Evolutionary conservation across 1,284 basidiomycete species (phyloP).

Genomic region (Microbotryum intermedium): DNA sequence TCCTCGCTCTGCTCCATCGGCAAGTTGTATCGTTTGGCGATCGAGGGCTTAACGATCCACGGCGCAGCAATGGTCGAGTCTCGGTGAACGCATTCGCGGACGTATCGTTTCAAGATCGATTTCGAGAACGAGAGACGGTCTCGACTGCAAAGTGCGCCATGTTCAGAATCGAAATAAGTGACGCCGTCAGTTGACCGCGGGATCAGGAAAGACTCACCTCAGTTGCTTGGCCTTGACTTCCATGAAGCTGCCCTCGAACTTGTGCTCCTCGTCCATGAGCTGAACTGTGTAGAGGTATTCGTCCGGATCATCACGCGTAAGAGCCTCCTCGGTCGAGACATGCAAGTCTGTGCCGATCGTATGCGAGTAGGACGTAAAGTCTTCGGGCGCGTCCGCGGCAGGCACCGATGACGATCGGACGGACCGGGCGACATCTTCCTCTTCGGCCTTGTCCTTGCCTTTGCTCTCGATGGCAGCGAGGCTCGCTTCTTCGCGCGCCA

Average conservation of each 20-base stretch:
- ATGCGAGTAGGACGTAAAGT: constrained; percentile 44
- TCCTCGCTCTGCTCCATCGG: constrained; percentile 75
- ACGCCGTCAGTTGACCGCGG: background rate
- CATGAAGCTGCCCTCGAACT: constrained; percentile 55
- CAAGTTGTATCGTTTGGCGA: constrained; percentile 75
- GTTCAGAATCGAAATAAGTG: background rate
- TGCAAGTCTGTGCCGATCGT: constrained; percentile 70
- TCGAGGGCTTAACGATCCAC: constrained; percentile 80
- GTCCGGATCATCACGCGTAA: constrained; percentile 63
- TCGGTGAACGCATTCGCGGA: constrained; percentile 84
- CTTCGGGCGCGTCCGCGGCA: constrained; percentile 1
- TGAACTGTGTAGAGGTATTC: constrained; percentile 79
- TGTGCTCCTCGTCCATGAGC: constrained; percentile 48
- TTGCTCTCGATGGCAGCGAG: background rate
- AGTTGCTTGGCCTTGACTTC: constrained; percentile 70
- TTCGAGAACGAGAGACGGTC: constrained; percentile 93
- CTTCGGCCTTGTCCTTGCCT: background rate
- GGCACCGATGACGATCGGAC: constrained; percentile 39
- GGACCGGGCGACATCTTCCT: constrained; percentile 13
- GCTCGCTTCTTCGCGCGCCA: constrained; percentile 1
- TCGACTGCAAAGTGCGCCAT: constrained; percentile 42
- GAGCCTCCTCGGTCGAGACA: constrained; percentile 54
- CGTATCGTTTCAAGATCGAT: constrained; percentile 88
- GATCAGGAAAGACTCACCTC: constrained; percentile 51
- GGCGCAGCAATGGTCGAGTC: constrained; percentile 85